phyloP scores from a whole-genome alignment of 2,329 filamentous ascomycete species.

The Penicillium sp. region DNA sequence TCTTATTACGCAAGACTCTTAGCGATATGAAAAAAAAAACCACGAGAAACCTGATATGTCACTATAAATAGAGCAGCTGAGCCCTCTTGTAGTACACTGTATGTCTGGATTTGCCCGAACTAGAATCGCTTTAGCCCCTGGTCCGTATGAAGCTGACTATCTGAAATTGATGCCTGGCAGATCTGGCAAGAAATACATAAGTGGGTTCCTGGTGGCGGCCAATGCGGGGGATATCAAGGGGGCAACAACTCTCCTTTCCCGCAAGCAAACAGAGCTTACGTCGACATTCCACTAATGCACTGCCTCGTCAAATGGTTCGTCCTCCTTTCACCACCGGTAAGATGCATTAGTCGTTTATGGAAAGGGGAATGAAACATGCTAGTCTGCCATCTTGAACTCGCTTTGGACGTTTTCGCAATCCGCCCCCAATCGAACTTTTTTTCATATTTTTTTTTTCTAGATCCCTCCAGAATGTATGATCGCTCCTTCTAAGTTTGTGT shows the following conservation, averaged over 20 bases:
- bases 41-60: no score
- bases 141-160: background rate
- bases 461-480: background rate
- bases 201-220: background rate
- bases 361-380: background rate
- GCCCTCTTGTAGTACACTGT: no score
- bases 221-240: conserved; percentile 5
- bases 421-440: background rate
- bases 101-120: no score
- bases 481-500: background rate
- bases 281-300: background rate
- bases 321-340: background rate
- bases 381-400: background rate
- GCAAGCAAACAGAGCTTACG: background rate
- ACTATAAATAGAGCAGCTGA: no score
- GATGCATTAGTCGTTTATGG: background rate
- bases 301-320: background rate
- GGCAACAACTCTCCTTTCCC: background rate
- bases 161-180: no score
- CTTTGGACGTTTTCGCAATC: background rate
- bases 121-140: no score
- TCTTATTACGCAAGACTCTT: no score
- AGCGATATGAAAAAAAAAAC: no score
- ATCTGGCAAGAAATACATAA: background rate
- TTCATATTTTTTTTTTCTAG: background rate